Evolutionary conservation across 73 alveolate genomes (phyloP), one percentile per base, ranked within the genome.

Genomic region (Uronychia setigera): DNA sequence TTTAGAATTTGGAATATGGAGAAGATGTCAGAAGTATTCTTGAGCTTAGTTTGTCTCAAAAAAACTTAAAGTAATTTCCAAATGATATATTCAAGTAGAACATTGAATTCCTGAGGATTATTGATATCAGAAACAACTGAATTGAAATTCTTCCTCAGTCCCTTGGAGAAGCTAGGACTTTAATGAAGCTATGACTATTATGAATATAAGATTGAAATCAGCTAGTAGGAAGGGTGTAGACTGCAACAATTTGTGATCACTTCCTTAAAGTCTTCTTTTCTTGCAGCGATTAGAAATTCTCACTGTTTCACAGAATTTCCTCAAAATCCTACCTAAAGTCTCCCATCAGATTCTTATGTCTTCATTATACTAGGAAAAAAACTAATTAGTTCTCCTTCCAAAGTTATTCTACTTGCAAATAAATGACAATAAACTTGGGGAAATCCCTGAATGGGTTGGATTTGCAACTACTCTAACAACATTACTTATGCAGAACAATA

Each of bases 401-500:
- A 46, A 19, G 67, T 19, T 46, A 11, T 46, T 11, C 67, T 46
- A 46, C 67, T 46, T 46, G n/a, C 67, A 46, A 46, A 46, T 46
- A 11, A 46, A 46, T 46, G 67, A 46, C 67, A 46, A 46, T 19
- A 46, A 46, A 19, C 5, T 46, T 19, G 19, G n/a, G 5, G n/a
- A 46, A 19, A 46, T 46, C 19, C 67, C 67, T 46, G 67, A 46
- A 19, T 46, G 67, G 67, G 19, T 46, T 46, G 67, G 67, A 5
- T 46, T 46, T 19, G n/a, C 19, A 5, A 5, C n/a, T 19, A 11
- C 67, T 19, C 67, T 85, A 29, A 77, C 35, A 32, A 78, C 30
- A 35, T 58, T 85, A 27, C 46, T 85, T 31, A 26, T 57, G 11
- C 91, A 85, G 58, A 85, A 85, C 30, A 85, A 85, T 67, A 1